Conservation (phyloP, 768 basidiomycete genomes). For the Tremella mesenterica region DNA sequence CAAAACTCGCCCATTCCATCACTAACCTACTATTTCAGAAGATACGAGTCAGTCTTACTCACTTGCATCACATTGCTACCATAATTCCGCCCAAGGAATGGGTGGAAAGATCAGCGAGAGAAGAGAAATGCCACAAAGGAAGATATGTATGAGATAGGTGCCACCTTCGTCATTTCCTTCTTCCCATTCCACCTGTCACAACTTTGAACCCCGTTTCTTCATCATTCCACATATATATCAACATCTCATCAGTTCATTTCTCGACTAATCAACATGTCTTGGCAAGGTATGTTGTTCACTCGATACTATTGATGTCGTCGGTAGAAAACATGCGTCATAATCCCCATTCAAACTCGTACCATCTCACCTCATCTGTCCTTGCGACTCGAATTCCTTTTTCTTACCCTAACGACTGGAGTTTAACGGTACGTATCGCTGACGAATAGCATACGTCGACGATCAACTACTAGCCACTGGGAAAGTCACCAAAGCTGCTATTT, state of each 20-base stretch:
- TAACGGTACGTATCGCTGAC: not conserved
- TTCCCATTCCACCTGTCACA: not conserved
- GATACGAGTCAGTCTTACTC: no score
- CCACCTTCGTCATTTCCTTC: no score
- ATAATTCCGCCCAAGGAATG: no score
- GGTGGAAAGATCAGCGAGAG: no score
- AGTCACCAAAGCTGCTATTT: conserved; percentile 65
- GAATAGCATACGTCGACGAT: conserved; percentile 67
- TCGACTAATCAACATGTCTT: conserved; percentile 28
- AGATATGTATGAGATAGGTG: no score
- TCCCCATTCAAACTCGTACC: not conserved
- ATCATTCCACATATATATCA: not conserved
- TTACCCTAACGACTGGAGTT: no score
- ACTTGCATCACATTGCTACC: not conserved
- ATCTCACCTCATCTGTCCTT: not conserved
- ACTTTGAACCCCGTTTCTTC: not conserved
- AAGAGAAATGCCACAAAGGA: no score
- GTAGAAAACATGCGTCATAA: no score
- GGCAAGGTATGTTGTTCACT: conserved; percentile 41
- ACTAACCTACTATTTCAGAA: no score
- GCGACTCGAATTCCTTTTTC: not conserved
- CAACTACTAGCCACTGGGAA: conserved; percentile 68
- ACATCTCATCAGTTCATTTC: not conserved
- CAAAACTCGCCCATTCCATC: no score
- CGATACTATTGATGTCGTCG: no score